Conservation (phyloP, 345 rosid genomes). For the Corchorus olitorius region DNA sequence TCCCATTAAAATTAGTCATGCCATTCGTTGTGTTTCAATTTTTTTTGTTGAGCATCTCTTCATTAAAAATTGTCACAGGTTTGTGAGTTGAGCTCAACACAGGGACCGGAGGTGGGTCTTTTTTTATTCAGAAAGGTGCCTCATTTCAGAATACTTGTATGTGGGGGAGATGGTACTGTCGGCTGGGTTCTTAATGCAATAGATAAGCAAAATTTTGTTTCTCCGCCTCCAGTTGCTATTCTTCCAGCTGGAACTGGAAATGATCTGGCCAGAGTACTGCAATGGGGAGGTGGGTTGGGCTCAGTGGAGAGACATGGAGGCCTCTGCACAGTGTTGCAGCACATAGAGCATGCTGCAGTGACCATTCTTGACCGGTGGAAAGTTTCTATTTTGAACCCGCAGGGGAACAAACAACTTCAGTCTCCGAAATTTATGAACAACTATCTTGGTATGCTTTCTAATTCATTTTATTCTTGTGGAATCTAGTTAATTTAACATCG, state of each 20-base stretch:
- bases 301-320: slow-evolving; percentile 89
- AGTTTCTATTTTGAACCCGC: slow-evolving; percentile 59
- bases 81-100: slow-evolving; percentile 70
- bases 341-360: slow-evolving; percentile 83
- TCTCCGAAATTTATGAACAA: slow-evolving; percentile 82
- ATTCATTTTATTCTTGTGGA: not conserved
- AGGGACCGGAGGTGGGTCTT: slow-evolving; percentile 88
- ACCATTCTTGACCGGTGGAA: slow-evolving; percentile 94
- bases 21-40: slow-evolving; percentile 38
- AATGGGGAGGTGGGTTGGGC: slow-evolving; percentile 90
- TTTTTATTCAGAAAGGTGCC: slow-evolving; percentile 80
- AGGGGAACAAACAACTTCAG: slow-evolving; percentile 57
- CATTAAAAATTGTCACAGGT: slow-evolving; percentile 49
- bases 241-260: slow-evolving; percentile 98
- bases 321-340: slow-evolving; percentile 61
- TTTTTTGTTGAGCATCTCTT: slow-evolving; percentile 18
- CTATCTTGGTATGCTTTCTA: slow-evolving; percentile 60
- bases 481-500: slow-evolving; percentile 3
- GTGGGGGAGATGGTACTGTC: slow-evolving; percentile 95
- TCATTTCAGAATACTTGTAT: slow-evolving; percentile 88
- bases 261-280: slow-evolving; percentile 86
- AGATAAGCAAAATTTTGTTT: slow-evolving; percentile 81
- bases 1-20: slow-evolving; percentile 36
- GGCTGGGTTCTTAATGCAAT: slow-evolving; percentile 91
- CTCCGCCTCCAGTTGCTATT: slow-evolving; percentile 95